Conservation (phyloP, 352 stramenopile species). For the Pythium sukuiense region DNA sequence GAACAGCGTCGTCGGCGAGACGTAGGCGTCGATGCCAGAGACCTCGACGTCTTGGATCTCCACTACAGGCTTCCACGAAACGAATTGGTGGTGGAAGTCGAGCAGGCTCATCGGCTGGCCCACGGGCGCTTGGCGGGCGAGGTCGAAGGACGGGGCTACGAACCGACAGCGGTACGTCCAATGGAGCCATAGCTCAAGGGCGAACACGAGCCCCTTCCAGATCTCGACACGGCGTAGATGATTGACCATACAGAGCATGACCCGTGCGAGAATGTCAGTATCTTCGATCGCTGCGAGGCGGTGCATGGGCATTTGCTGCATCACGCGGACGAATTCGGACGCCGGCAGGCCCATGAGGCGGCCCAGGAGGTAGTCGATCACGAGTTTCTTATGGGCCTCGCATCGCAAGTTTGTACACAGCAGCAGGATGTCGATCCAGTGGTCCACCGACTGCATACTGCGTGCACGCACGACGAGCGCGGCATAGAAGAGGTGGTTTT, state of each 20-base stretch:
- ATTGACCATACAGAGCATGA: constrained; percentile 48
- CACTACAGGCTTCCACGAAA: constrained; percentile 40
- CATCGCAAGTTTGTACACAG: constrained; percentile 27
- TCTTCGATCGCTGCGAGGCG: constrained; percentile 40
- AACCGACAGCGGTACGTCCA: constrained; percentile 25
- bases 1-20: constrained; percentile 35
- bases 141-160: constrained; percentile 2
- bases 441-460: constrained; percentile 26
- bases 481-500: constrained; percentile 38
- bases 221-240: constrained; percentile 40
- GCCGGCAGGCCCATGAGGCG: constrained; percentile 34
- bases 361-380: constrained; percentile 37
- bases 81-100: constrained; percentile 48
- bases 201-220: constrained; percentile 48
- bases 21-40: constrained; percentile 27
- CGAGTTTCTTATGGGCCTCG: constrained; percentile 18
- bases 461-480: constrained; percentile 39
- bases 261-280: constrained; percentile 33
- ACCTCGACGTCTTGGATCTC: constrained; percentile 39
- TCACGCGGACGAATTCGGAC: constrained; percentile 27
- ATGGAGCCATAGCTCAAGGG: constrained; percentile 40
- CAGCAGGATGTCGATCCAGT: constrained; percentile 55
- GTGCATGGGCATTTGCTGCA: constrained; percentile 36
- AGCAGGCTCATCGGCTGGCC: constrained; percentile 38
- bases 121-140: neutral